Conservation (phyloP, 768 basidiomycete genomes). For the Strobilomyces dryophilus region DNA sequence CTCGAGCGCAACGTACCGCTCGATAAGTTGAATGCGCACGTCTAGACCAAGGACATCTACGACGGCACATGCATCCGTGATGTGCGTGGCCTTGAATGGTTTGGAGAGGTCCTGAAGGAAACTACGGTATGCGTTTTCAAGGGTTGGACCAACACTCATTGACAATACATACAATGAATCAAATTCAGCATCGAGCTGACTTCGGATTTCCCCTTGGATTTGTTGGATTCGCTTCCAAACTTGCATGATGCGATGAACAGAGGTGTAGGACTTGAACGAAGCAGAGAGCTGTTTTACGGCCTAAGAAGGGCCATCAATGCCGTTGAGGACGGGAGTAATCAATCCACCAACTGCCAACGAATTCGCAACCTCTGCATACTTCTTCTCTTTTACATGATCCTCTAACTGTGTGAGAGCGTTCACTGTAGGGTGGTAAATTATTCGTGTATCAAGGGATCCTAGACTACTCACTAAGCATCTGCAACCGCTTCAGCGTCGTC, state of each 20-base stretch:
- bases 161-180: slow-evolving; percentile 74
- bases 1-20: slow-evolving; percentile 85
- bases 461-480: slow-evolving; percentile 78
- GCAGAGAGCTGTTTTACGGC: slow-evolving; percentile 84
- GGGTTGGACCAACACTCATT: not conserved
- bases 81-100: slow-evolving; percentile 56
- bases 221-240: slow-evolving; percentile 79
- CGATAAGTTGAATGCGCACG: slow-evolving; percentile 74
- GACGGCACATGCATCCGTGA: slow-evolving; percentile 83
- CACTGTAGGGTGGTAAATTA: slow-evolving; percentile 41
- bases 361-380: slow-evolving; percentile 80
- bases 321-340: slow-evolving; percentile 11
- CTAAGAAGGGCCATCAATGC: slow-evolving; percentile 35
- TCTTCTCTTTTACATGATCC: slow-evolving; percentile 69
- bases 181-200: slow-evolving; percentile 84
- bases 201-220: slow-evolving; percentile 76
- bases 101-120: slow-evolving; percentile 76
- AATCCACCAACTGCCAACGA: slow-evolving; percentile 61
- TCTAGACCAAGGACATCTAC: slow-evolving; percentile 87
- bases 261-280: slow-evolving; percentile 74
- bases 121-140: slow-evolving; percentile 36
- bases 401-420: slow-evolving; percentile 81
- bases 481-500: slow-evolving; percentile 83
- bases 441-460: not conserved
- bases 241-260: slow-evolving; percentile 72